Evolutionary conservation across 2,329 filamentous ascomycete species (phyloP), one percentile per base, ranked within the genome.

Genomic region (Exophiala viscosa): DNA sequence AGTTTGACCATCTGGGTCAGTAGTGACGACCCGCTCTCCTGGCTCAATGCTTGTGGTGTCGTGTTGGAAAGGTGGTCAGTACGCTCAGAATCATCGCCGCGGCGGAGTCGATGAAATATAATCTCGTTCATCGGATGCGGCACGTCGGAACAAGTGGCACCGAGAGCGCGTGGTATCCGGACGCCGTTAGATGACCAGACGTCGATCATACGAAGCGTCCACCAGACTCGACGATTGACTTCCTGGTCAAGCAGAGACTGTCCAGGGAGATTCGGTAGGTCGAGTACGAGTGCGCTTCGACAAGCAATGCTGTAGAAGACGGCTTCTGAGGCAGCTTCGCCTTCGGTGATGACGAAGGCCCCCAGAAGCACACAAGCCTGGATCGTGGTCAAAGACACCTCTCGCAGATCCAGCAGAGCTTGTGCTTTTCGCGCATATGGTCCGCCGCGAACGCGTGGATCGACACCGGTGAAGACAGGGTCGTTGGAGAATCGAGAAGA

Each of bases 201-300:
- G 46, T 73, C 71, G 40, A 71, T 69, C 70, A 73, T 73, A 54
- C 65, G 70, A 1, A 73, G 58, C 1, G 68, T 65, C 71, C 70
- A 73, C 68, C 69, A 73, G 5, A 66, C 66, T 62, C 66, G 51
- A 6, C 64, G 62, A 34, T 73, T 69, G 6, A 69, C 60, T 52
- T 74, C 69, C n/a, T 65, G 55, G n/a, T 70, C 63, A 0, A 73
- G 54, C 1, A 52, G 55, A 31, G 58, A 66, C 2, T 59, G 38
- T 7, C 57, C 59, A n/a, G 58, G 54, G 42, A 66, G 56, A 32
- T 68, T 67, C 1, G 69, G 68, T 2, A 52, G 63, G 49, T 72
- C 65, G 15, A 73, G 55, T 5, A 69, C 57, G 34, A 69, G 60
- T 5, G 70, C 67, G 54, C 70, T 67, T 2, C 70, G 66, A 51